Percentiles rank a stretch among this genome's conserved stretches.
Conservation (phyloP, 2,329 filamentous ascomycete species). For the Colletotrichum sansevieriae region DNA sequence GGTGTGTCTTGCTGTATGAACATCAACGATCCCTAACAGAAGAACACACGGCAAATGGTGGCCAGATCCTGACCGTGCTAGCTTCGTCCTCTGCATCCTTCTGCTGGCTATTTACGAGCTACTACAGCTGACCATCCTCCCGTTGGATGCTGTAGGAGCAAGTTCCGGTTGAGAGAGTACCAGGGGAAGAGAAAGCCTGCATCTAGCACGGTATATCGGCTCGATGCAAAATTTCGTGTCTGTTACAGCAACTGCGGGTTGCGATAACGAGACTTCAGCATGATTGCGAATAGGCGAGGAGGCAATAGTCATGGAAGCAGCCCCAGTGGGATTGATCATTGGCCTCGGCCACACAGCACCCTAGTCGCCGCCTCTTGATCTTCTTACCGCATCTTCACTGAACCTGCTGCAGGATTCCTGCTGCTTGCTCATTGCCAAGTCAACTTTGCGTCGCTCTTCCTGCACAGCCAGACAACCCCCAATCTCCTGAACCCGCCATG, state of each 20-base stretch:
- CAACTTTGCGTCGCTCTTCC: conserved; percentile 10
- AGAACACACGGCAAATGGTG: too few species aligned
- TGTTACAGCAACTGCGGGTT: conserved; percentile 4
- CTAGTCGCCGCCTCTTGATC: conserved; percentile 36
- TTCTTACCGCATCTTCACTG: conserved; percentile 40
- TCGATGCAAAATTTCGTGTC: neutral
- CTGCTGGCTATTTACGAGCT: too few species aligned
- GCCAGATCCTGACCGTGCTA: too few species aligned
- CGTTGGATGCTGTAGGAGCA: neutral
- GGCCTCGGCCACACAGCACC: conserved; percentile 11
- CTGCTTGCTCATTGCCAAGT: conserved; percentile 31
- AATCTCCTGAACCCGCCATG: neutral
- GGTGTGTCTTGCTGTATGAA: too few species aligned
- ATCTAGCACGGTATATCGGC: neutral
- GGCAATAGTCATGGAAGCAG: conserved; percentile 9
- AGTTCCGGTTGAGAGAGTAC: neutral
- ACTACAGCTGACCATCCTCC: too few species aligned
- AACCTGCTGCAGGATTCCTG: conserved; percentile 34
- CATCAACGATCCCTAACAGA: too few species aligned
- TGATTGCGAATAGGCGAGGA: neutral
- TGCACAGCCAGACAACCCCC: conserved; percentile 19
- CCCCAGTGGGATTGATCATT: neutral
- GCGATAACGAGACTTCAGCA: conserved; percentile 2
- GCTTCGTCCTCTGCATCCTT: too few species aligned
- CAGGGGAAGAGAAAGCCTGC: neutral